phyloP scores from a whole-genome alignment of 768 basidiomycete genomes.

The Boletus subcaerulescens region DNA sequence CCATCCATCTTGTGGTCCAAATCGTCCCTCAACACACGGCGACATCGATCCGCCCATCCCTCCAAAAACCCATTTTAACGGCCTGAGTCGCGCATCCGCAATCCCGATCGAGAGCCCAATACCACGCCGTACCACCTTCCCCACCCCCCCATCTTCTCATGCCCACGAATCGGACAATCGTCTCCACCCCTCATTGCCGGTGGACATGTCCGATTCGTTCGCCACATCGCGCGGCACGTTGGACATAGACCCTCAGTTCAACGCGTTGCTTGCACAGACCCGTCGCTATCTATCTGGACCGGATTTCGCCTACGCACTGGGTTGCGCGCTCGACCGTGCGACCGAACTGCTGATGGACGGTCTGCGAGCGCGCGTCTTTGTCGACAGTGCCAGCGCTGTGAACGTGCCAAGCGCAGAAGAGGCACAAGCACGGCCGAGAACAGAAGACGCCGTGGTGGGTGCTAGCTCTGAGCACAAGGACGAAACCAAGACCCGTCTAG shows the following conservation, averaged over 20 bases:
- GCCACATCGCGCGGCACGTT: constrained; percentile 5
- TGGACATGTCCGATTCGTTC: not conserved
- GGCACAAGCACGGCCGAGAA: constrained; percentile 4
- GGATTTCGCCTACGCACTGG: constrained; percentile 70
- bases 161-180: constrained; percentile 24
- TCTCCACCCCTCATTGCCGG: not conserved
- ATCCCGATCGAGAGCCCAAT: constrained; percentile 17
- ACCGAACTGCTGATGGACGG: constrained; percentile 60
- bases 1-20: not conserved
- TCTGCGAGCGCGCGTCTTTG: constrained; percentile 65
- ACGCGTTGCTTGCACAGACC: constrained; percentile 66
- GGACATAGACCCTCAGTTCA: constrained; percentile 42
- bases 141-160: constrained; percentile 20
- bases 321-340: constrained; percentile 69
- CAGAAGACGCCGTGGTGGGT: constrained; percentile 19
- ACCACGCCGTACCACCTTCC: constrained; percentile 12
- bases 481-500: constrained; percentile 62
- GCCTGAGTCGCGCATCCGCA: constrained; percentile 10
- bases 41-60: not conserved
- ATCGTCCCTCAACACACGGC: not conserved
- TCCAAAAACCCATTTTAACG: not conserved
- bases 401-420: constrained; percentile 9
- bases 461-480: constrained; percentile 15
- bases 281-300: constrained; percentile 56
- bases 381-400: constrained; percentile 21